phyloP scores from a whole-genome alignment of 768 basidiomycete species.

The Kwoniella bestiolae region DNA sequence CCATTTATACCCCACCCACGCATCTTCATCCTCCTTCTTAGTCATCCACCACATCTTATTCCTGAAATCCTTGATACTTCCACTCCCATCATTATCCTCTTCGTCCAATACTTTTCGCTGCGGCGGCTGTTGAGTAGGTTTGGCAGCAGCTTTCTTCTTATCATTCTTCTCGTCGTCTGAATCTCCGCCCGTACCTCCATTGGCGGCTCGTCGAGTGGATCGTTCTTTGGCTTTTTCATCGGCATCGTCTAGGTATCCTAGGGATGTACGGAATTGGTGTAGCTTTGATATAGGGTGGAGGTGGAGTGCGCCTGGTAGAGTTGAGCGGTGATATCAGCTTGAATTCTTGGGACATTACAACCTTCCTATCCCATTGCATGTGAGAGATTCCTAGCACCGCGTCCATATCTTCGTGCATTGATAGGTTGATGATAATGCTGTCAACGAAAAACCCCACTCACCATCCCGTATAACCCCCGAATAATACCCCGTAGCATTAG shows the following conservation, averaged over 20 bases:
- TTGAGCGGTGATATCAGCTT: no score
- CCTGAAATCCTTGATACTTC: constrained; percentile 50
- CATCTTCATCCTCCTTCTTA: constrained; percentile 41
- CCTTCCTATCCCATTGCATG: no score
- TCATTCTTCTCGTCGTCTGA: constrained; percentile 43
- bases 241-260: constrained; percentile 55
- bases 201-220: constrained; percentile 18
- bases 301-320: constrained; percentile 57
- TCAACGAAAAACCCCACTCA: no score
- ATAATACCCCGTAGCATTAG: constrained; percentile 55
- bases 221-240: constrained; percentile 35
- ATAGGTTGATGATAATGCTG: no score
- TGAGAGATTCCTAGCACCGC: no score
- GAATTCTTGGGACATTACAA: no score
- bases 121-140: constrained; percentile 9
- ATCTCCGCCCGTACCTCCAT: constrained; percentile 17
- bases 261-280: constrained; percentile 55
- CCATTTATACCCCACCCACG: constrained; percentile 47
- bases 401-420: no score
- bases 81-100: constrained; percentile 47
- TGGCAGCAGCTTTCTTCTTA: constrained; percentile 25
- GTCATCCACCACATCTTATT: constrained; percentile 46
- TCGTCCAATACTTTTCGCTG: constrained; percentile 30
- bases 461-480: constrained; percentile 55
- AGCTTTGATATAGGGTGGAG: constrained; percentile 54